Evolutionary conservation across 1,139 yeast species (phyloP), one percentile per base, ranked within the genome.

Genomic region (Kazachstania sp.): DNA sequence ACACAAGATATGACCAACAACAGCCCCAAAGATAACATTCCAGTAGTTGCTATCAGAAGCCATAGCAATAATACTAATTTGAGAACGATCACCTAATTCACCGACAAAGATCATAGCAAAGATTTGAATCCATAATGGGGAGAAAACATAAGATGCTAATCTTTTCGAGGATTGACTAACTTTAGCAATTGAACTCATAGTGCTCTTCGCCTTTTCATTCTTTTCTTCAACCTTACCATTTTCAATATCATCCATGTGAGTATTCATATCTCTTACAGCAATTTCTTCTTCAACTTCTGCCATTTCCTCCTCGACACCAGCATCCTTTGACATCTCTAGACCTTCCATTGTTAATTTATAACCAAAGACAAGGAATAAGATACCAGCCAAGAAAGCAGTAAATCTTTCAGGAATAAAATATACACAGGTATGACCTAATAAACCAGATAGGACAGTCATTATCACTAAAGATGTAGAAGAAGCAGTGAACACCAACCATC

Each of bases 11-110:
- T 92, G 99, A 28, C 98, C 99, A 41, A 84, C 65, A 39, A 88
- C 79, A 20, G 95, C 95, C 50, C 99, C 98, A 41, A 83, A 57
- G 42, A 92, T 86, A 43, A 90, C 95, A 60, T 75, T 75, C 92
- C 95, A 82, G 70, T 87, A 92, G 65, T 88, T 86, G 36, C 88
- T 82, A 37, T 97, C 97, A 1, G 98, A 96, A 43, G 97, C 97
- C 95, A 92, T 85, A 45, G 98, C 98, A 60, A 92, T 88, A 39
- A 97, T 94, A 36, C 97, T 96, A 47, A 92, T 87, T 69, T 92
- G 99, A 13, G 97, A 88, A 61, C 98, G 81, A 67, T 92, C 99
- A 44, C 99, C 99, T 95, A 97, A 88, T 71, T 92, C 99, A 49
- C 97, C 98, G 48, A 92, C 72, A 65, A 94, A 94, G 2, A 96